Base-by-base conservation (phyloP, 2,329 filamentous ascomycete genomes). In the Monosporascus sp. region DNA sequence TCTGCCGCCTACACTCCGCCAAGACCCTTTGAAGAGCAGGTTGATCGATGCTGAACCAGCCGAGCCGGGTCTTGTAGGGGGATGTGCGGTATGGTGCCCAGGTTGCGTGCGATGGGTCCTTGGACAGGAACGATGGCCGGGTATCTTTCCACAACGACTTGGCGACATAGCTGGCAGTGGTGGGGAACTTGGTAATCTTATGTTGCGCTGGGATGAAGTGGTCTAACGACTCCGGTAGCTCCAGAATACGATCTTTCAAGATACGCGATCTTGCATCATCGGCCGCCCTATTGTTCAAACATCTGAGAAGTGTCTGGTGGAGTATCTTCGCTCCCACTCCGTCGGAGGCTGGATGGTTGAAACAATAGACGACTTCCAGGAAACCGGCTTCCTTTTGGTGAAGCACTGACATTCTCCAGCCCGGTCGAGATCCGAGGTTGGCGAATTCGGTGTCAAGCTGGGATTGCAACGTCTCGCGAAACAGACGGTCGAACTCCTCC, bases 241-340 rank as follows among this genome's bases (percentile, higher is more conserved):
- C 50, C 2, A 46, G 43, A 11, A 25, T 11, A 5, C 55, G 56
- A 39, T 59, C 45, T 2, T 50, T 48, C 18, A 60, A 55, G 4
- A 62, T 39, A n/a, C 53, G 54, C 50, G 54, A 27, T 50, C 50
- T 25, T 50, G 41, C 11, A 60, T 45, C 38, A 46, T 31, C 9
- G 35, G 36, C 14, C 37, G 53, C 11, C 3, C 14, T 15, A 7
- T 15, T n/a, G 20, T 58, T 56, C 1, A 60, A 53, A 31, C 50
- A 39, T 36, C 44, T 50, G 18, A 59, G 47, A 11, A 59, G 49
- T 11, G 50, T 49, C 38, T 59, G 48, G 41, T 57, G 56, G 49
- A 60, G 57, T 17, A 55, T 22, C 50, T 62, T 62, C 6, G 49
- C 52, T 25, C 56, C 53, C 18, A 54, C 57, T 3, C 59, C 58